These are phyloP conservation scores for Didymella sp. DNA, from an alignment of 2,329 filamentous ascomycete genomes.

Conservation along the genomic window DNA sequence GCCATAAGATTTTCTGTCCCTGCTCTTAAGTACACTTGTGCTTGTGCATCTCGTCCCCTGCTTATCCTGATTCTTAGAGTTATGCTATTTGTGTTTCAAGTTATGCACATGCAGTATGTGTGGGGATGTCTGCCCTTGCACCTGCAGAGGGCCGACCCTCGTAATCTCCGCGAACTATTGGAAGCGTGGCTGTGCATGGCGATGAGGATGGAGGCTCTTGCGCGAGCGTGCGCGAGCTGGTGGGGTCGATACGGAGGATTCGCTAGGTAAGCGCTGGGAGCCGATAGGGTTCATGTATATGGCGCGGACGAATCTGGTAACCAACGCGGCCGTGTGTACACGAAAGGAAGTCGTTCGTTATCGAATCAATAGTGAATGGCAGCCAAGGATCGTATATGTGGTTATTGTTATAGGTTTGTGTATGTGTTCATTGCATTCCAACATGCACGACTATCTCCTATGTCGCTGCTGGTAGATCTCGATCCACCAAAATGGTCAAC, in stretches of 20 bases:
- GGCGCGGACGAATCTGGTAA: not conserved
- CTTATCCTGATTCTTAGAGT: not conserved
- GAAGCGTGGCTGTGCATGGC: conserved; percentile 15
- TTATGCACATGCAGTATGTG: not conserved
- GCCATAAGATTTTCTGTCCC: not conserved
- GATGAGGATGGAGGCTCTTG: conserved; percentile 1
- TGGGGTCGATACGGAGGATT: conserved; percentile 8
- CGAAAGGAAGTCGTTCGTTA: not conserved
- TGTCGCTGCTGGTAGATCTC: conserved; percentile 13
- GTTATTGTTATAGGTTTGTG: not conserved
- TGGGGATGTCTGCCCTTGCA: not conserved
- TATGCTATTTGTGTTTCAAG: not conserved
- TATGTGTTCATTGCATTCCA: conserved; percentile 20
- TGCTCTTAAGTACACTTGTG: not conserved
- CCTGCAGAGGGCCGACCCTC: not conserved
- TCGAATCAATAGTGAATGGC: not conserved
- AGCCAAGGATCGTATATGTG: not conserved
- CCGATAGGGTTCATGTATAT: conserved; percentile 3
- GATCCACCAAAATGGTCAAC: conserved; percentile 13
- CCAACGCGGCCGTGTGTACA: not conserved
- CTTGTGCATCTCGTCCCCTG: not conserved
- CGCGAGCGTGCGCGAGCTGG: conserved; percentile 6
- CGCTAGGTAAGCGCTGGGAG: conserved; percentile 9
- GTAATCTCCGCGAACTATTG: conserved; percentile 16
- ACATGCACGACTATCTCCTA: conserved; percentile 10